Evolutionary conservation across 768 basidiomycete genomes (phyloP).

Genomic region (Collybia nuda): DNA sequence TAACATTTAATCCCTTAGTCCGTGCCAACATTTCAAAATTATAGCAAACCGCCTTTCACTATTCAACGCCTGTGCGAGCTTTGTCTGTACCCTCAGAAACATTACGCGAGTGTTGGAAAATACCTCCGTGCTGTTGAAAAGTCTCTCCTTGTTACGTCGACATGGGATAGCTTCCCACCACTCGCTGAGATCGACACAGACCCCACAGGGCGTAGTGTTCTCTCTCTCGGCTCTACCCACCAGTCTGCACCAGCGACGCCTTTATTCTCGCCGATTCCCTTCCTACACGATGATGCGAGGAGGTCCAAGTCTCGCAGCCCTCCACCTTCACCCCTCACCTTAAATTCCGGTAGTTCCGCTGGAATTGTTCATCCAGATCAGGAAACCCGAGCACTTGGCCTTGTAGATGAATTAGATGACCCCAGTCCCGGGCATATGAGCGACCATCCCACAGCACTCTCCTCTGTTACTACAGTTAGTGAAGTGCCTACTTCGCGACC

Average conservation of each 20-base stretch:
- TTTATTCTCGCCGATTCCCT: slow-evolving; percentile 85
- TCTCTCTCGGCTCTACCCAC: slow-evolving; percentile 43
- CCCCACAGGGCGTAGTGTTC: slow-evolving; percentile 35
- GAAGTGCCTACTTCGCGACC: slow-evolving; percentile 34
- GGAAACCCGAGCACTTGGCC: slow-evolving; percentile 58
- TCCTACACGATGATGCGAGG: slow-evolving; percentile 81
- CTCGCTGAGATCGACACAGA: slow-evolving; percentile 37
- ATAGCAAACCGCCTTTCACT: slow-evolving; percentile 75
- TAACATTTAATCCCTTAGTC: neutral
- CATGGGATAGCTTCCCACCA: slow-evolving; percentile 69
- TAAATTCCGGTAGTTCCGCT: slow-evolving; percentile 37
- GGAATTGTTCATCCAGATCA: slow-evolving; percentile 31
- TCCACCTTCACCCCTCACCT: slow-evolving; percentile 69
- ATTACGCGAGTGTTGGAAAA: slow-evolving; percentile 81
- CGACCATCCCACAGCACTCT: slow-evolving; percentile 71
- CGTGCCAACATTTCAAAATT: slow-evolving; percentile 4
- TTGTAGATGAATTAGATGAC: slow-evolving; percentile 87
- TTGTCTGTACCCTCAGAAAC: slow-evolving; percentile 60
- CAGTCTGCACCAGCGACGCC: slow-evolving; percentile 73
- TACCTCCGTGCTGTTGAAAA: slow-evolving; percentile 87
- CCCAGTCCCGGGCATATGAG: slow-evolving; percentile 84
- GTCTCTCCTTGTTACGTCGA: slow-evolving; percentile 80
- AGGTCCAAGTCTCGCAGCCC: slow-evolving; percentile 79
- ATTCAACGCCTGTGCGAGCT: slow-evolving; percentile 90
- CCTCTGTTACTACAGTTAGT: slow-evolving; percentile 54